Percentiles rank a stretch among this genome's conserved stretches.
Evolutionary conservation across 257 asterid genomes (phyloP).

Genomic region (Solanum rostratum): DNA sequence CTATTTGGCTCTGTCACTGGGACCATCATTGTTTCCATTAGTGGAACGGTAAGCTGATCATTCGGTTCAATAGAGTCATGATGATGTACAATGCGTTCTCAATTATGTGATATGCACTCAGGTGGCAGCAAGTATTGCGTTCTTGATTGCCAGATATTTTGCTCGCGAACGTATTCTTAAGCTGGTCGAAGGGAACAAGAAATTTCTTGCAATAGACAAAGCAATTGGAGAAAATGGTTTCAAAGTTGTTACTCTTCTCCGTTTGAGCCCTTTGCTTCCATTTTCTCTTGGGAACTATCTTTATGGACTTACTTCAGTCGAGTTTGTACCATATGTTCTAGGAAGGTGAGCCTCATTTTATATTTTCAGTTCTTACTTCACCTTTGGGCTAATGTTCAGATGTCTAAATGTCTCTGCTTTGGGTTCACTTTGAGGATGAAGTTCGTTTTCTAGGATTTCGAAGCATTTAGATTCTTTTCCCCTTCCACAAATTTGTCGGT

Average conservation of each 20-base stretch:
- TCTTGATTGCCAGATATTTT: conserved; percentile 93
- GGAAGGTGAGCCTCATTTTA: conserved; percentile 57
- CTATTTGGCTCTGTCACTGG: conserved; percentile 80
- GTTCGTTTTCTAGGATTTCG: not conserved
- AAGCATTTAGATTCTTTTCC: not conserved
- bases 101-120: conserved; percentile 13
- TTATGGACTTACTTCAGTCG: conserved; percentile 90
- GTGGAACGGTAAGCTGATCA: conserved; percentile 70
- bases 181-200: conserved; percentile 91
- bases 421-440: not conserved
- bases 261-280: conserved; percentile 95
- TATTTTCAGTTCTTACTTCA: not conserved
- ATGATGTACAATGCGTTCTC: not conserved
- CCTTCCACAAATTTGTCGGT: not conserved
- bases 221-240: conserved; percentile 97
- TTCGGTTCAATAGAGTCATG: not conserved
- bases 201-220: conserved; percentile 90
- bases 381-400: not conserved
- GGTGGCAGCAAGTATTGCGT: conserved; percentile 91
- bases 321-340: conserved; percentile 79
- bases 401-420: not conserved
- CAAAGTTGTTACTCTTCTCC: conserved; percentile 91
- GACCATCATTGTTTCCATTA: conserved; percentile 77
- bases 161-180: conserved; percentile 96
- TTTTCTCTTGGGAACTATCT: conserved; percentile 94